phyloP scores from a whole-genome alignment of 2,329 filamentous ascomycete species.

The Aspergillus ruber region DNA sequence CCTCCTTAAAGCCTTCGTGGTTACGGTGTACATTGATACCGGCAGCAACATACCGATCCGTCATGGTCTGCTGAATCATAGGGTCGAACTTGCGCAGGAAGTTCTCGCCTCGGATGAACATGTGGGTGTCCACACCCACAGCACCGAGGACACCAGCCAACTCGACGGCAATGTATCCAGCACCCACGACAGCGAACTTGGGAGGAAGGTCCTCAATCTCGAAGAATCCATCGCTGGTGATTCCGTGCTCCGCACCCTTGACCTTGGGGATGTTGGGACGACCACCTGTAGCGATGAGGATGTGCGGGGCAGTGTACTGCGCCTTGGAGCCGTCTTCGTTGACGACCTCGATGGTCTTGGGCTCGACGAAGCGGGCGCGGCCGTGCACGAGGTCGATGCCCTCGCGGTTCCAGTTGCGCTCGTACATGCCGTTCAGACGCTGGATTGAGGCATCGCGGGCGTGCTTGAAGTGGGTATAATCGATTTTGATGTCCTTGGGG shows the following conservation, averaged over 20 bases:
- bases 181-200: slow-evolving; percentile 46
- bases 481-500: slow-evolving; percentile 35
- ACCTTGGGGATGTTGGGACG: slow-evolving; percentile 40
- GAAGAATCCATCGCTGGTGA: slow-evolving; percentile 48
- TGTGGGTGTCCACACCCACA: slow-evolving; percentile 44
- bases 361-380: slow-evolving; percentile 40
- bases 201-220: slow-evolving; percentile 45
- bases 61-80: slow-evolving; percentile 48
- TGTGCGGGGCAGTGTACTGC: slow-evolving; percentile 41
- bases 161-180: slow-evolving; percentile 48
- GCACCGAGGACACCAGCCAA: slow-evolving; percentile 46
- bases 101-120: slow-evolving; percentile 45
- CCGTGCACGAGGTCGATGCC: slow-evolving; percentile 47
- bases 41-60: slow-evolving; percentile 43
- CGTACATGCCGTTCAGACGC: slow-evolving; percentile 43
- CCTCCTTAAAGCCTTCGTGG: slow-evolving; percentile 42
- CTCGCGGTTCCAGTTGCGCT: slow-evolving; percentile 45
- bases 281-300: slow-evolving; percentile 44
- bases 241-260: slow-evolving; percentile 44
- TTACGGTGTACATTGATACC: slow-evolving; percentile 45
- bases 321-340: slow-evolving; percentile 37
- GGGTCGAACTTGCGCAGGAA: slow-evolving; percentile 49
- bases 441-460: slow-evolving; percentile 42
- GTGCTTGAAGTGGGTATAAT: slow-evolving; percentile 44
- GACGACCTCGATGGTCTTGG: slow-evolving; percentile 40